phyloP scores from a whole-genome alignment of 2,329 filamentous ascomycete species.

The Rhexocercosporidium sp. region DNA sequence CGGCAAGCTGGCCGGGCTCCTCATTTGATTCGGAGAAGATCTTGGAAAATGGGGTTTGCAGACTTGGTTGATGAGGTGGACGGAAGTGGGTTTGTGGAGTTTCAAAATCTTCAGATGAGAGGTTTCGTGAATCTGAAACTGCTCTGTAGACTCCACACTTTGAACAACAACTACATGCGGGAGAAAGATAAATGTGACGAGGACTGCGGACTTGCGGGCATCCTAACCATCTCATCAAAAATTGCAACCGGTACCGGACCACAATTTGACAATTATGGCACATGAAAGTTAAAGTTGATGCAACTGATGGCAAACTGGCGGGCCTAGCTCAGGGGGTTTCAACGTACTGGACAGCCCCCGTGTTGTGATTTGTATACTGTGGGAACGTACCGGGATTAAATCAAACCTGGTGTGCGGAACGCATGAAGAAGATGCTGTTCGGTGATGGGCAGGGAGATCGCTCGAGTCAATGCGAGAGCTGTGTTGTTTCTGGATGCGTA shows the following conservation, averaged over 20 bases:
- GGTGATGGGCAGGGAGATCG: not conserved
- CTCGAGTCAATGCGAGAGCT: not conserved
- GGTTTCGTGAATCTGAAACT: slow-evolving; percentile 15
- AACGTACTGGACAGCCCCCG: too few species aligned
- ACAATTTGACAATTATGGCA: not conserved
- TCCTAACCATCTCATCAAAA: slow-evolving; percentile 1
- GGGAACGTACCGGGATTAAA: not conserved
- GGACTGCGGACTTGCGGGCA: not conserved
- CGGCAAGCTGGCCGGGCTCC: not conserved
- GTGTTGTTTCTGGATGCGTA: not conserved
- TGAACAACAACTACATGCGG: not conserved
- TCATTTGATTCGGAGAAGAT: slow-evolving; percentile 21
- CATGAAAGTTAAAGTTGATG: not conserved
- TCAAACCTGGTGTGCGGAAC: slow-evolving; percentile 2
- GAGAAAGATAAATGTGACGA: not conserved
- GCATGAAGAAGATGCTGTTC: not conserved
- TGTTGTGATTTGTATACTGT: too few species aligned
- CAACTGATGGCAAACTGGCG: not conserved
- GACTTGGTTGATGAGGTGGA: slow-evolving; percentile 2
- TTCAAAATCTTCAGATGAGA: slow-evolving; percentile 21
- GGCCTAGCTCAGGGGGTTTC: too few species aligned
- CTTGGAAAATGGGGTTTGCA: slow-evolving; percentile 1
- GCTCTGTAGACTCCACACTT: slow-evolving; percentile 9
- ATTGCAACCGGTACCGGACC: not conserved
- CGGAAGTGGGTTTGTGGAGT: not conserved